Percentiles rank a stretch among this genome's conserved stretches.
These are phyloP conservation scores for Thalia dealbata DNA, from an alignment of 176 grass and related monocot species.

Conservation along the genomic window DNA sequence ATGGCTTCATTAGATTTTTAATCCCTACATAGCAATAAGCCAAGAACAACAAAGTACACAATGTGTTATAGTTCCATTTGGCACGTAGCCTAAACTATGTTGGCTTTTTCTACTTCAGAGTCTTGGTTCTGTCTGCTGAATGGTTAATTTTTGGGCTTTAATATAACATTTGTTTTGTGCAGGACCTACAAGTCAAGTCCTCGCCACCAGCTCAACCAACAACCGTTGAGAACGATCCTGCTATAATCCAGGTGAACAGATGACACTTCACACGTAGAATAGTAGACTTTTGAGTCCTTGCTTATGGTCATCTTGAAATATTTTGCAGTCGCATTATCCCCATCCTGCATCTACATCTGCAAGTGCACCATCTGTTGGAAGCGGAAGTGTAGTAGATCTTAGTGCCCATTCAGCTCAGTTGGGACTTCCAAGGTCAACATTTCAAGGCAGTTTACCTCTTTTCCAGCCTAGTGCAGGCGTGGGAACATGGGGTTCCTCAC, in stretches of 20 bases:
- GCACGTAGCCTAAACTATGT: background rate
- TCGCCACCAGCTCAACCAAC: slow-evolving; percentile 39
- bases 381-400: slow-evolving; percentile 38
- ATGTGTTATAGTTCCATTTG: background rate
- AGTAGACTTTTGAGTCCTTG: background rate
- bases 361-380: slow-evolving; percentile 52
- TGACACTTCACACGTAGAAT: slow-evolving; percentile 3
- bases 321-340: slow-evolving; percentile 64
- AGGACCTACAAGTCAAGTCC: slow-evolving; percentile 88
- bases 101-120: background rate
- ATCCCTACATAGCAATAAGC: background rate
- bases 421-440: slow-evolving; percentile 51
- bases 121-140: background rate
- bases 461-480: slow-evolving; percentile 55
- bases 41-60: background rate
- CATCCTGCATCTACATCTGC: slow-evolving; percentile 36
- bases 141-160: background rate
- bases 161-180: slow-evolving; percentile 10
- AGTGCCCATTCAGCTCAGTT: slow-evolving; percentile 42
- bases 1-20: too few relatives aligned
- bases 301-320: slow-evolving; percentile 4
- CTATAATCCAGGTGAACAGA: slow-evolving; percentile 65
- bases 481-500: slow-evolving; percentile 43
- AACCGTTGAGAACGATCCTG: slow-evolving; percentile 63
- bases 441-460: slow-evolving; percentile 47